Percentiles rank a stretch among this genome's conserved stretches.
phyloP scores from a whole-genome alignment of 345 rosid genomes.

The Brassica napus region DNA sequence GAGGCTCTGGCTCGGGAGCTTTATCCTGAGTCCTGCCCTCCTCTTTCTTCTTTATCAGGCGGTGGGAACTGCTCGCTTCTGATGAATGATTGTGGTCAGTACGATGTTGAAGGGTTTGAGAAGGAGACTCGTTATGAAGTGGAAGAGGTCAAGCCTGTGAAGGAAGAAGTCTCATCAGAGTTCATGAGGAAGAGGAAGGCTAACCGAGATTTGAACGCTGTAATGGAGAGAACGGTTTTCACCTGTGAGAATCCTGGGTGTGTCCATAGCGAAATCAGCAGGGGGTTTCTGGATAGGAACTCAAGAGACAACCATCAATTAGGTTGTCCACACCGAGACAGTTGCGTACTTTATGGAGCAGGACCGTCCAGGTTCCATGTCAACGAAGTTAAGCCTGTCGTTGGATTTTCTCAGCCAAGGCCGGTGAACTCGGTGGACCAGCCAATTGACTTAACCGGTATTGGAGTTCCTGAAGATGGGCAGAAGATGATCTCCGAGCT shows the following conservation, averaged over 20 bases:
- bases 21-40: conserved; percentile 43
- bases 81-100: conserved; percentile 66
- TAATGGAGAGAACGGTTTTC: conserved; percentile 67
- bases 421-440: conserved; percentile 47
- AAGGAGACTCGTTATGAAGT: conserved; percentile 61
- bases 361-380: conserved; percentile 61
- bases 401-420: conserved; percentile 56
- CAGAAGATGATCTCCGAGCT: conserved; percentile 84
- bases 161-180: conserved; percentile 58
- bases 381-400: conserved; percentile 75
- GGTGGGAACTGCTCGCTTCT: conserved; percentile 54
- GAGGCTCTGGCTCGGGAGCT: conserved; percentile 76
- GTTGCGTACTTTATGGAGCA: conserved; percentile 48
- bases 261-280: conserved; percentile 59
- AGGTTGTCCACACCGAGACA: conserved; percentile 57
- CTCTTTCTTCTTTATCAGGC: conserved; percentile 36
- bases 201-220: conserved; percentile 47
- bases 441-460: conserved; percentile 61
- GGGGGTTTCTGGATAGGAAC: conserved; percentile 73
- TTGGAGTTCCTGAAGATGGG: conserved; percentile 97
- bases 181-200: conserved; percentile 74
- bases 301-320: conserved; percentile 88
- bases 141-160: conserved; percentile 60
- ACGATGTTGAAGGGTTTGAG: conserved; percentile 74
- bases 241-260: conserved; percentile 75